These are phyloP conservation scores for Picea glauca DNA, from an alignment of 75 land plant genomes.

Conservation along the genomic window DNA sequence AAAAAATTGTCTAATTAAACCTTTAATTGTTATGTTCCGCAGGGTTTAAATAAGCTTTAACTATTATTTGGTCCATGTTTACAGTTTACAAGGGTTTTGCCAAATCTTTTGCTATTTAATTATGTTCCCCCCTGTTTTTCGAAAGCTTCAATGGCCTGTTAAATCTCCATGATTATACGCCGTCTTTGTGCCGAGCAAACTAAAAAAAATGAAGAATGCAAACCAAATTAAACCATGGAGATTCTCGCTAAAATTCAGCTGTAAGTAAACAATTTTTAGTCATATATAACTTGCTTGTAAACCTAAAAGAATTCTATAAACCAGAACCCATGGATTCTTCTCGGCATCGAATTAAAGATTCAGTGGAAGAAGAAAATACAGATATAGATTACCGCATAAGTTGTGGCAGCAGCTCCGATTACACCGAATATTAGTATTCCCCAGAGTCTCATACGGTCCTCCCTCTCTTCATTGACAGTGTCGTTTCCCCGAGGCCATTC, in stretches of 20 bases:
- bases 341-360: not conserved
- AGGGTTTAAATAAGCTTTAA: too few species aligned
- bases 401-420: conserved; percentile 52
- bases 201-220: not conserved
- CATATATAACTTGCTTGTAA: not conserved
- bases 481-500: not conserved
- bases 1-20: too few species aligned
- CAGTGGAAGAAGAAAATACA: not conserved
- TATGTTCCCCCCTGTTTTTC: too few species aligned
- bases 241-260: not conserved
- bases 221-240: not conserved
- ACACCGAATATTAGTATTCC: conserved; percentile 39
- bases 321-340: not conserved
- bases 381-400: conserved; percentile 35
- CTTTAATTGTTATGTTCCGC: too few species aligned
- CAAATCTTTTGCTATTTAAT: too few species aligned
- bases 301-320: not conserved
- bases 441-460: conserved; percentile 24
- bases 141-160: too few species aligned
- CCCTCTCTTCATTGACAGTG: conserved; percentile 1
- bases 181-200: too few species aligned
- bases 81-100: too few species aligned
- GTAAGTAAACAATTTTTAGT: not conserved
- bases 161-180: too few species aligned
- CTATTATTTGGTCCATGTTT: too few species aligned